phyloP scores from a whole-genome alignment of 139 green algal species.

The Closterium sp. region DNA sequence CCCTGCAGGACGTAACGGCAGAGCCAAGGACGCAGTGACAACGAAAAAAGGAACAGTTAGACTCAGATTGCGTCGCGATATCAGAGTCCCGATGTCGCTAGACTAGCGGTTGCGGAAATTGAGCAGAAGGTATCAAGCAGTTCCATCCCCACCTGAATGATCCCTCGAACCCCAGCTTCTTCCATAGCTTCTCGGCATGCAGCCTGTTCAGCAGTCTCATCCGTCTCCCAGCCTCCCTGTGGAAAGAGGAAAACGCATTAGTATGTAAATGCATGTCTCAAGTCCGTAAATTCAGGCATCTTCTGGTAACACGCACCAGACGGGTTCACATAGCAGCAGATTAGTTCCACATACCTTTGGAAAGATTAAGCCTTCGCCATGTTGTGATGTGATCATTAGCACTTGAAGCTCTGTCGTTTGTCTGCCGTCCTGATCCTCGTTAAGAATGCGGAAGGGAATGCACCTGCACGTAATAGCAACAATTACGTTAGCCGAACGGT shows the following conservation, averaged over 20 bases:
- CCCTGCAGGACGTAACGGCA: conserved; percentile 38
- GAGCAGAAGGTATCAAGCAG: too few relatives aligned
- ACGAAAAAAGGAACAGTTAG: neutral
- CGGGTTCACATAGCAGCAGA: neutral
- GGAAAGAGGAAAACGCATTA: neutral
- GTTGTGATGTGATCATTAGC: neutral
- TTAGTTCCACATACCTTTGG: neutral
- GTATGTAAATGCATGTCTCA: too few relatives aligned
- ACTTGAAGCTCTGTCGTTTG: neutral
- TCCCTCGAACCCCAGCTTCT: conserved; percentile 83
- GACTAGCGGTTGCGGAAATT: too few relatives aligned
- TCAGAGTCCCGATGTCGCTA: too few relatives aligned
- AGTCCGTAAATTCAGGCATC: too few relatives aligned
- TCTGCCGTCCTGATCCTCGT: neutral
- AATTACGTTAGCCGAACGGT: neutral
- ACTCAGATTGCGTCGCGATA: too few relatives aligned
- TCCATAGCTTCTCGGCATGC: conserved; percentile 85
- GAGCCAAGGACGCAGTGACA: neutral
- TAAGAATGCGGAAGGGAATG: neutral
- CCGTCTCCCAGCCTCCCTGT: conserved; percentile 88
- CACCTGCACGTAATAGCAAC: neutral
- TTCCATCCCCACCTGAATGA: neutral
- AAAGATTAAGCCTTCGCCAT: neutral
- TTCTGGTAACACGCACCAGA: neutral
- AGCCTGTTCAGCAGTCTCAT: conserved; percentile 81